phyloP scores from a whole-genome alignment of 495 filamentous ascomycete species.

The Terfezia boudieri region DNA sequence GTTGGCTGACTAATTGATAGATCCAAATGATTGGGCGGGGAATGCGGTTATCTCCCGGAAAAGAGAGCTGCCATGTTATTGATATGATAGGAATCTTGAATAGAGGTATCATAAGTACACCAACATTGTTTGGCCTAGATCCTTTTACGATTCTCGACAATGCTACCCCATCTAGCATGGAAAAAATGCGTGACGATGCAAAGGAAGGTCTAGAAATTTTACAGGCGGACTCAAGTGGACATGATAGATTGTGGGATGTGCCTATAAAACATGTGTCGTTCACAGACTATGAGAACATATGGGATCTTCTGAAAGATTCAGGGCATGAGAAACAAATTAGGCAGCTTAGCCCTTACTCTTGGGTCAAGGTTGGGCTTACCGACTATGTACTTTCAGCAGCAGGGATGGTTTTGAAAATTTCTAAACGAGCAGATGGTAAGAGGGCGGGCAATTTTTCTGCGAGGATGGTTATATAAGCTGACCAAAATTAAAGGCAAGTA shows the following conservation, averaged over 20 bases:
- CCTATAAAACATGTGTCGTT: constrained; percentile 33
- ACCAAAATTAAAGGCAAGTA: constrained; percentile 16
- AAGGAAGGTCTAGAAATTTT: constrained; percentile 8
- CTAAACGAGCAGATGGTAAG: not conserved
- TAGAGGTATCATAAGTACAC: constrained; percentile 66
- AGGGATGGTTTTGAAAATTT: not conserved
- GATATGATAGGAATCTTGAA: constrained; percentile 78
- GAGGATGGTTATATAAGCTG: not conserved
- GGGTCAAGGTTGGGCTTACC: constrained; percentile 43
- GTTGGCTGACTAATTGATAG: not conserved
- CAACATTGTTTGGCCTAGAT: constrained; percentile 84
- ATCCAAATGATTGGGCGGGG: constrained; percentile 95
- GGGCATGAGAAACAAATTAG: constrained; percentile 57
- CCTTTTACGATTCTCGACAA: constrained; percentile 55
- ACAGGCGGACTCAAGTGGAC: constrained; percentile 3
- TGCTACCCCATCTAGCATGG: constrained; percentile 34
- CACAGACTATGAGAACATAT: constrained; percentile 72
- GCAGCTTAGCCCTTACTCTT: constrained; percentile 44
- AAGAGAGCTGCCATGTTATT: constrained; percentile 80
- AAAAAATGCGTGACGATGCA: constrained; percentile 26
- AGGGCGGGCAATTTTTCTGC: not conserved
- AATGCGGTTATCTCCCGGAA: constrained; percentile 46
- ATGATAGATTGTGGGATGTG: not conserved
- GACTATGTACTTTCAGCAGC: not conserved
- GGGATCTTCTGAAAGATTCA: constrained; percentile 69